Percentiles rank a stretch among this genome's conserved stretches.
phyloP scores from a whole-genome alignment of 1,284 basidiomycete species.

The Phlebopus sp. region DNA sequence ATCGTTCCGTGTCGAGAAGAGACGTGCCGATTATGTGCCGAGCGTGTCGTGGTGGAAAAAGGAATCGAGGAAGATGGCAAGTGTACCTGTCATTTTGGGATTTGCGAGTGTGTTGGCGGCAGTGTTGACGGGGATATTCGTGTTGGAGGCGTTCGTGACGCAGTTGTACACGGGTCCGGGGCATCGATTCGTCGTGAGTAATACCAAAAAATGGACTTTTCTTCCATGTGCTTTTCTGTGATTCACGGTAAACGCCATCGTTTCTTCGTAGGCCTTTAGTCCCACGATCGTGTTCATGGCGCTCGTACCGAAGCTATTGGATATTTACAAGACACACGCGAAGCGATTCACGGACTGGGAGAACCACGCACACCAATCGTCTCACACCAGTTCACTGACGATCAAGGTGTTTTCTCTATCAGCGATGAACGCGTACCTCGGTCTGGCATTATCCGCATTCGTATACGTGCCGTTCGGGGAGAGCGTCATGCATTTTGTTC shows the following conservation, averaged over 20 bases:
- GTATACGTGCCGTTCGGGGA: slow-evolving; percentile 92
- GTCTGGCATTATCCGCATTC: slow-evolving; percentile 82
- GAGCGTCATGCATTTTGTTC: slow-evolving; percentile 66
- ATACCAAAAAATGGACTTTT: no score
- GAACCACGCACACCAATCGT: slow-evolving; percentile 80
- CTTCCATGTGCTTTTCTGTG: no score
- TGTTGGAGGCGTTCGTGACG: slow-evolving; percentile 86
- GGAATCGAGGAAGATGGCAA: slow-evolving; percentile 73
- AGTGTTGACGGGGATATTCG: slow-evolving; percentile 77
- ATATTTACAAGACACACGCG: slow-evolving; percentile 72
- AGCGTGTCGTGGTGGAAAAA: slow-evolving; percentile 70
- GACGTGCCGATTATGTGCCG: slow-evolving; percentile 63
- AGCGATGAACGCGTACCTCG: slow-evolving; percentile 86
- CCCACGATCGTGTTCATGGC: slow-evolving; percentile 86
- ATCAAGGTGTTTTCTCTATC: slow-evolving; percentile 91
- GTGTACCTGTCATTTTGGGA: slow-evolving; percentile 75
- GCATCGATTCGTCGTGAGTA: slow-evolving; percentile 69
- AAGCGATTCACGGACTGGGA: slow-evolving; percentile 83
- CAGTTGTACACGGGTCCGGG: slow-evolving; percentile 86
- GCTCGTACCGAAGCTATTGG: slow-evolving; percentile 83
- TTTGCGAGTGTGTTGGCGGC: slow-evolving; percentile 73
- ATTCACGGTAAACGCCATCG: background rate
- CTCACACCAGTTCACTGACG: slow-evolving; percentile 79
- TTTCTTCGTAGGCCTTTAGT: slow-evolving; percentile 58
- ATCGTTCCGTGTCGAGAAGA: slow-evolving; percentile 73